Conservation (phyloP, 139 green algal species). For the Axilococcus clingmanii region DNA sequence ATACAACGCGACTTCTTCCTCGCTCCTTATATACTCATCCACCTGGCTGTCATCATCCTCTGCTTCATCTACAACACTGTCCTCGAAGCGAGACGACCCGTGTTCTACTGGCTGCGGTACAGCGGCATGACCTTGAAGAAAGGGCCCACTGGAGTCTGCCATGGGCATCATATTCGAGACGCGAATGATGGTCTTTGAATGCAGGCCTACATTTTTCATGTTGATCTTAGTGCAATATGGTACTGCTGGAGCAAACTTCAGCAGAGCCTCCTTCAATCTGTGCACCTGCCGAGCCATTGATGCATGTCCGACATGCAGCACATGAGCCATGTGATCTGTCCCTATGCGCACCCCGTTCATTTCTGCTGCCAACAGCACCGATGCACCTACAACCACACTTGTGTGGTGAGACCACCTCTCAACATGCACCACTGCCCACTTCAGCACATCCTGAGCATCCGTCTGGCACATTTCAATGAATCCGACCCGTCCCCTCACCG, state of each 20-base stretch:
- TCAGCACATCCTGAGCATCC: constrained; percentile 2
- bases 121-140: not conserved
- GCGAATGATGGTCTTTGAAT: not conserved
- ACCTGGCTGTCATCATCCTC: constrained; percentile 1
- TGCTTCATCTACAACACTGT: not conserved
- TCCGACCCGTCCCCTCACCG: not conserved
- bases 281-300: not conserved
- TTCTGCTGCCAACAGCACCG: constrained; percentile 5
- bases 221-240: constrained; percentile 2
- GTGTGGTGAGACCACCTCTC: not conserved
- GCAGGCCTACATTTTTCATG: not conserved
- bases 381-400: constrained; percentile 1
- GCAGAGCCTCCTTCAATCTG: not conserved
- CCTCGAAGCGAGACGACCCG: not conserved
- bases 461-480: not conserved
- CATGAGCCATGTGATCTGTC: not conserved
- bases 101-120: not conserved
- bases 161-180: not conserved
- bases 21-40: constrained; percentile 4
- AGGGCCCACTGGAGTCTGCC: not conserved
- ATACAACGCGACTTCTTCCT: constrained; percentile 3
- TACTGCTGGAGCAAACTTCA: not conserved
- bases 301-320: not conserved
- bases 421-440: not conserved
- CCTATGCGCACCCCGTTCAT: constrained; percentile 5